Conservation (phyloP, 257 asterid genomes). For the Ligustrum vulgare region DNA sequence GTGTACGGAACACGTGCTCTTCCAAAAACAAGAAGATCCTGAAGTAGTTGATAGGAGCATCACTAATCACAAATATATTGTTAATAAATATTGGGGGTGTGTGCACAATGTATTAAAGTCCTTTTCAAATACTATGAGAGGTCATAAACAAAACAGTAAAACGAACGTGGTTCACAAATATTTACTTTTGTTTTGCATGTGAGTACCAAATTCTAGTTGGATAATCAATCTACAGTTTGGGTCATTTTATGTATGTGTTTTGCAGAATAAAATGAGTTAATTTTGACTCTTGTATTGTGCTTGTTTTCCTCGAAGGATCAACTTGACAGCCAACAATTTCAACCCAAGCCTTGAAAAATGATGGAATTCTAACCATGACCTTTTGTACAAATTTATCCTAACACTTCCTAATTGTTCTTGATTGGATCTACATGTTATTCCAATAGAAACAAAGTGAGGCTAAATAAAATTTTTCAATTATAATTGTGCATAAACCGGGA, state of each 20-base stretch:
- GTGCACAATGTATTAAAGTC: conserved; percentile 2
- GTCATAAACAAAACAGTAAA: conserved; percentile 21
- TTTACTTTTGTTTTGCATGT: not conserved
- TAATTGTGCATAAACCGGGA: conserved; percentile 2
- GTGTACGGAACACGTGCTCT: not conserved
- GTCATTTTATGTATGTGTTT: not conserved
- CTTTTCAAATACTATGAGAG: conserved; percentile 7
- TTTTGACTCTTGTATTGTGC: conserved; percentile 7
- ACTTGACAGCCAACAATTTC: not conserved
- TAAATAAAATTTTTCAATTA: not conserved
- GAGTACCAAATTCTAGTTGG: conserved; percentile 8
- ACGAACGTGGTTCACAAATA: conserved; percentile 8
- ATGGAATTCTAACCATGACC: not conserved
- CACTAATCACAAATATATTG: conserved; percentile 17
- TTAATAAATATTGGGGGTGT: not conserved
- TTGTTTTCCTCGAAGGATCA: conserved; percentile 13
- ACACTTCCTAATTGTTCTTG: not conserved
- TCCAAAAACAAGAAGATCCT: not conserved
- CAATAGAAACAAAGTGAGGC: not conserved
- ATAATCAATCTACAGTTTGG: not conserved
- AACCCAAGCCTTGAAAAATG: not conserved
- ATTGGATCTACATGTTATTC: not conserved
- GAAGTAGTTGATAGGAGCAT: conserved; percentile 6
- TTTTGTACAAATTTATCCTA: not conserved
- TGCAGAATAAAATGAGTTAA: conserved; percentile 7